Conservation (phyloP, 179 eudicot genomes). For the Beta lomatogona region DNA sequence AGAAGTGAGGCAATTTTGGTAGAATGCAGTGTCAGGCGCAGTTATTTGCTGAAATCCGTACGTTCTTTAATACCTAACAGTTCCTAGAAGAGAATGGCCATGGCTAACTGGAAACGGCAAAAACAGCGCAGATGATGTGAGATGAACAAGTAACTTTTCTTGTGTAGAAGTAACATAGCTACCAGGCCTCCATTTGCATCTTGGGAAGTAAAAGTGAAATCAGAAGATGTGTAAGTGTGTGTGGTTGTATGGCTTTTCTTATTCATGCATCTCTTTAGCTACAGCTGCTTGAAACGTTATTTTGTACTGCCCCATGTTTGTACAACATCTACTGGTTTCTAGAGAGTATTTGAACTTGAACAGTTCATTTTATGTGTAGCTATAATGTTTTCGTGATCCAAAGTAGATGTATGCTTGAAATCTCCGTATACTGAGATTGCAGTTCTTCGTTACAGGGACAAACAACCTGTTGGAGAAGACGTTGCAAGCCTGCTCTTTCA, state of each 20-base stretch:
- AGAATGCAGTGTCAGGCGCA: neutral
- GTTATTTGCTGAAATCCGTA: neutral
- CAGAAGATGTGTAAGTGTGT: neutral
- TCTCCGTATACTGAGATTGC: conserved; percentile 12
- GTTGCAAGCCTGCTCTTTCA: conserved; percentile 39
- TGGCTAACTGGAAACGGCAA: neutral
- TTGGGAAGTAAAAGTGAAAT: too few relatives aligned
- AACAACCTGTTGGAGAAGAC: conserved; percentile 58
- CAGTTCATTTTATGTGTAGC: neutral
- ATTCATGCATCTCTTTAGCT: neutral
- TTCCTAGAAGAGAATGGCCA: neutral
- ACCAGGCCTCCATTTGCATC: too few relatives aligned
- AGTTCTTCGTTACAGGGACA: conserved; percentile 34
- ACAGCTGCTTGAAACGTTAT: neutral
- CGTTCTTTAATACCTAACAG: neutral
- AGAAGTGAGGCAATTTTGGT: neutral
- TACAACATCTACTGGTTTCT: neutral
- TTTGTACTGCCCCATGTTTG: neutral
- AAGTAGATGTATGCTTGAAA: neutral
- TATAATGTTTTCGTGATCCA: neutral
- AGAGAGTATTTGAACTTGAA: neutral
- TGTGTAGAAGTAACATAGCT: neutral
- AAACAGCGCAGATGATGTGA: neutral
- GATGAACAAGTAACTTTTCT: neutral
- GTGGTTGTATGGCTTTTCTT: neutral